Evolutionary conservation across 1,139 yeast species (phyloP).

Genomic region (Yamadazyma buinensis): DNA sequence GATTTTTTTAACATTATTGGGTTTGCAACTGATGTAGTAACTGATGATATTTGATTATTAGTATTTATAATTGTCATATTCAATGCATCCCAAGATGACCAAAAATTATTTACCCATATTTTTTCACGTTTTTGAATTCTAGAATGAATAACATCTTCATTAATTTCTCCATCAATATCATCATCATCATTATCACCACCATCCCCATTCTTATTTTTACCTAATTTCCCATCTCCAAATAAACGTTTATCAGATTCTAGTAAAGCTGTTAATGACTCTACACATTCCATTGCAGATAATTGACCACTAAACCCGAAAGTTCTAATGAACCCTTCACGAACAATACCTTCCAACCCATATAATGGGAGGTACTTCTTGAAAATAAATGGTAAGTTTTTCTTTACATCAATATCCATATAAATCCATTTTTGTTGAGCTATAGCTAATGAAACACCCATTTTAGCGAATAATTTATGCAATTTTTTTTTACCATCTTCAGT

Average conservation of each 20-base stretch:
- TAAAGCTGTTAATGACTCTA: slow-evolving; percentile 81
- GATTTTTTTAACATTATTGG: slow-evolving; percentile 24
- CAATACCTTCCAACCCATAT: slow-evolving; percentile 80
- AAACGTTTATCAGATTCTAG: slow-evolving; percentile 60
- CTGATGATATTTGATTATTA: slow-evolving; percentile 7
- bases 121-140: slow-evolving; percentile 54
- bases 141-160: slow-evolving; percentile 31
- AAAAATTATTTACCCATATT: slow-evolving; percentile 83
- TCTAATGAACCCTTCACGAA: slow-evolving; percentile 82
- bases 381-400: slow-evolving; percentile 66
- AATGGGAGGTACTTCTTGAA: slow-evolving; percentile 67
- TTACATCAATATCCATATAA: slow-evolving; percentile 79
- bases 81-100: slow-evolving; percentile 95
- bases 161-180: slow-evolving; percentile 19
- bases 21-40: slow-evolving; percentile 12
- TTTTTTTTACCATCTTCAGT: slow-evolving; percentile 87
- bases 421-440: slow-evolving; percentile 92
- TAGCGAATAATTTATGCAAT: slow-evolving; percentile 87
- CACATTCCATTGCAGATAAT: slow-evolving; percentile 89
- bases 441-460: slow-evolving; percentile 90
- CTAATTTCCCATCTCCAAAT: slow-evolving; percentile 7
- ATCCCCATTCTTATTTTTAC: slow-evolving; percentile 3
- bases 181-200: slow-evolving; percentile 12
- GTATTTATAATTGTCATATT: slow-evolving; percentile 33
- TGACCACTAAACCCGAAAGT: slow-evolving; percentile 86